A percentile compares a stretch with the other conserved stretches of the same genome.
Evolutionary conservation across 2,329 filamentous ascomycete species (phyloP).

Genomic region (Neofusicoccum sp.): DNA sequence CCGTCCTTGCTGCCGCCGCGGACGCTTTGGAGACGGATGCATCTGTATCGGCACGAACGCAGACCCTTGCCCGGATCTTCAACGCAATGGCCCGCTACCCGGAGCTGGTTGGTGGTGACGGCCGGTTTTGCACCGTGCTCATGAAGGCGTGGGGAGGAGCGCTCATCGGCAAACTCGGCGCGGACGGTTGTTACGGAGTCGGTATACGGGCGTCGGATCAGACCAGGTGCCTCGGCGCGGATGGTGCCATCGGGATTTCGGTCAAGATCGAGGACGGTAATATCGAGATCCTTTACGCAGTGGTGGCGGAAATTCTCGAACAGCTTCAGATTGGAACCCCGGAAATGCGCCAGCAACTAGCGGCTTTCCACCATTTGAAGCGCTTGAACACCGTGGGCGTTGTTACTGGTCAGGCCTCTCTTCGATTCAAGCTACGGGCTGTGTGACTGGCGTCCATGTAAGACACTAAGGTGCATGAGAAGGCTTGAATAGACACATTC

Average conservation of each 20-base stretch:
- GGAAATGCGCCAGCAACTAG: conserved; percentile 35
- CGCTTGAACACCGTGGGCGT: conserved; percentile 45
- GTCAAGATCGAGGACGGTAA: conserved; percentile 56
- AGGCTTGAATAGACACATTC: too few relatives aligned
- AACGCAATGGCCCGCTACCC: conserved; percentile 48
- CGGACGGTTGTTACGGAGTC: conserved; percentile 53
- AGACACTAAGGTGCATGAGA: too few relatives aligned
- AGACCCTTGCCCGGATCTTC: conserved; percentile 41
- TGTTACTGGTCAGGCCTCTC: conserved; percentile 35
- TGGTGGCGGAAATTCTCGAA: conserved; percentile 48
- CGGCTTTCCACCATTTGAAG: conserved; percentile 37
- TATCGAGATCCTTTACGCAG: conserved; percentile 48
- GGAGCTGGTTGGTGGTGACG: conserved; percentile 50
- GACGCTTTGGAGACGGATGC: conserved; percentile 20
- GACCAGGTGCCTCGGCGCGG: conserved; percentile 36
- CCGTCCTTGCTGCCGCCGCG: conserved; percentile 41
- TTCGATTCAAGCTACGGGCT: conserved; percentile 16
- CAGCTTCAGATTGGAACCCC: conserved; percentile 44
- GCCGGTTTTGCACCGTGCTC: conserved; percentile 51
- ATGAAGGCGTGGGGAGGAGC: conserved; percentile 44
- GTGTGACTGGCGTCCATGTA: not conserved
- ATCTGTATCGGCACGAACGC: conserved; percentile 22
- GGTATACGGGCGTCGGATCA: conserved; percentile 44
- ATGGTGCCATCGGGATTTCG: conserved; percentile 47
- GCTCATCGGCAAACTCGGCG: conserved; percentile 53